Percentiles rank a stretch among this genome's conserved stretches.
Evolutionary conservation across 2,329 filamentous ascomycete genomes (phyloP).

Genomic region (Apiospora kogelbergensis): DNA sequence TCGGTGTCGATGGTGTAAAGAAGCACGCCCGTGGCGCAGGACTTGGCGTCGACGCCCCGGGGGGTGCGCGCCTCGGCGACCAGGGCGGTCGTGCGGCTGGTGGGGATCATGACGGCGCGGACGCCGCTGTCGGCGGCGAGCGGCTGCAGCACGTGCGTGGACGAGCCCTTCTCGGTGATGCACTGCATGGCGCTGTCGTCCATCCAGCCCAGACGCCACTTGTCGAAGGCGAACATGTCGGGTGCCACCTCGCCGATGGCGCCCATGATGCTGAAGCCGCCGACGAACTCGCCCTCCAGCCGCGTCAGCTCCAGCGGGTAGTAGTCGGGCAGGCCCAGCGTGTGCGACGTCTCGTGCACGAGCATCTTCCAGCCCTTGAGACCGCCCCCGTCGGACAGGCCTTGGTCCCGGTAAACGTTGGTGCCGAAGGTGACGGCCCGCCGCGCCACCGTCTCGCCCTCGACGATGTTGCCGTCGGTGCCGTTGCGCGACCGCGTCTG

Average conservation of each 20-base stretch:
- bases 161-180: neutral
- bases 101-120: slow-evolving; percentile 17
- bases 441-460: neutral
- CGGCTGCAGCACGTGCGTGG: neutral
- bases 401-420: neutral
- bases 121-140: slow-evolving; percentile 23
- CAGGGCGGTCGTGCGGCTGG: neutral
- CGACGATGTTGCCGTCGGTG: neutral
- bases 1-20: neutral
- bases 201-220: neutral
- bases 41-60: neutral
- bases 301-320: neutral
- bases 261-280: neutral
- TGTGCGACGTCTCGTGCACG: slow-evolving; percentile 15
- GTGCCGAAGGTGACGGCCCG: neutral
- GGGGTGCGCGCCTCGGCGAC: neutral
- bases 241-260: neutral
- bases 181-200: neutral
- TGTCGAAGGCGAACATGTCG: neutral
- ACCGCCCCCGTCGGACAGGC: neutral
- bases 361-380: neutral
- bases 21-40: neutral
- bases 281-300: neutral
- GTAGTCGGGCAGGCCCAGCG: slow-evolving; percentile 11
- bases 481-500: neutral